phyloP scores from a whole-genome alignment of 495 filamentous ascomycete species.

The Penicillium longicatenatum region DNA sequence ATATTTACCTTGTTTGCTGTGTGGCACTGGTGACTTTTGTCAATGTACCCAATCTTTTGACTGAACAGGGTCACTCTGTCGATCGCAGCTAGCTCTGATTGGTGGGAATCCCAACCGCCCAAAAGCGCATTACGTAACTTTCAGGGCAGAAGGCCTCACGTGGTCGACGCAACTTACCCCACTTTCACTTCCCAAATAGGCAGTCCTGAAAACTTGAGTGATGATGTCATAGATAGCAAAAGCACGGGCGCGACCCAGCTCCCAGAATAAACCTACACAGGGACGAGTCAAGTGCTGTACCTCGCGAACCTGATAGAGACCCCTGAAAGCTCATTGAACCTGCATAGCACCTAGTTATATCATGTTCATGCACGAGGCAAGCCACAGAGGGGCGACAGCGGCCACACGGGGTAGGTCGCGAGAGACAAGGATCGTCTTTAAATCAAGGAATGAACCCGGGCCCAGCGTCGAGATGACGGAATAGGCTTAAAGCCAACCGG shows the following conservation, averaged over 20 bases:
- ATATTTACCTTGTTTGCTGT: no score
- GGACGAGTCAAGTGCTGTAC: background rate
- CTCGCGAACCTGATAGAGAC: background rate
- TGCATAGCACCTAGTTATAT: background rate
- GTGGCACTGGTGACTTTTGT: no score
- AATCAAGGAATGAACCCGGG: slow-evolving; percentile 22
- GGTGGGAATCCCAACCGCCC: background rate
- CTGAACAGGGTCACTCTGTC: no score
- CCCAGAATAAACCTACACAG: background rate
- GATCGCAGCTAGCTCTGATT: background rate
- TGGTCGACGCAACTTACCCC: background rate
- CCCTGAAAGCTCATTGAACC: background rate
- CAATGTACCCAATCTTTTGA: no score
- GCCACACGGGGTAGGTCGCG: background rate
- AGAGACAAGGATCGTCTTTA: slow-evolving; percentile 9
- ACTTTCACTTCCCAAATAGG: background rate
- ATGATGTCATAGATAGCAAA: background rate
- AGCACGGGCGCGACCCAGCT: background rate
- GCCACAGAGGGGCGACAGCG: slow-evolving; percentile 3
- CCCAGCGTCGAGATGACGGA: slow-evolving; percentile 9
- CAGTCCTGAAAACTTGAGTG: background rate
- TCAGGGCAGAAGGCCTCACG: background rate
- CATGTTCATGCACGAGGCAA: slow-evolving; percentile 5
- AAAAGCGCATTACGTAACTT: background rate
- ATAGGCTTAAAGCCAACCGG: slow-evolving; percentile 6